These are phyloP conservation scores for Aegilops bicornis DNA, from an alignment of 176 grass and related monocot species.

Conservation along the genomic window DNA sequence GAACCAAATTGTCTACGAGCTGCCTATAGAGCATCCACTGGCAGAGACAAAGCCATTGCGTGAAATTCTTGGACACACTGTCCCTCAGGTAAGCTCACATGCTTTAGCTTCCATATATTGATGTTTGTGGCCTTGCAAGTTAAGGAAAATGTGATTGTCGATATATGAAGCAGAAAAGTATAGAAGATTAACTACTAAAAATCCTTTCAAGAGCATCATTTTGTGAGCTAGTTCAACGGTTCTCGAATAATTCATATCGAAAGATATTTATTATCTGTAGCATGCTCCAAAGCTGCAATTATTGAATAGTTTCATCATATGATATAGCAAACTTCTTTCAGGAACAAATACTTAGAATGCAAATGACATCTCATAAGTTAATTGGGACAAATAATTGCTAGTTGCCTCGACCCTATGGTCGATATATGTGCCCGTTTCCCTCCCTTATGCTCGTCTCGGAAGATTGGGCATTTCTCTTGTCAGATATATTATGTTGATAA, in stretches of 20 bases:
- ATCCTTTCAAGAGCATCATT: neutral
- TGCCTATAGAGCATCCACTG: constrained; percentile 77
- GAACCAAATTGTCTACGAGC: constrained; percentile 91
- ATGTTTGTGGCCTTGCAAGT: neutral
- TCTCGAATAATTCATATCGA: neutral
- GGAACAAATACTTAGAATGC: neutral
- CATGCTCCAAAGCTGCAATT: neutral
- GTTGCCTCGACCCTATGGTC: neutral
- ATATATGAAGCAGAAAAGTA: neutral
- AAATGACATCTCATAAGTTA: neutral
- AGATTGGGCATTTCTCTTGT: neutral
- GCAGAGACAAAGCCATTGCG: constrained; percentile 71
- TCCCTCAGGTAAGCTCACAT: constrained; percentile 70
- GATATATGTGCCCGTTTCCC: neutral
- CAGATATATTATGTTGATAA: neutral
- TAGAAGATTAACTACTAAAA: neutral
- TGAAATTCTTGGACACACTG: constrained; percentile 91
- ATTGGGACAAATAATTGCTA: neutral
- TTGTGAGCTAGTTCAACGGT: neutral
- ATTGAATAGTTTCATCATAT: neutral
- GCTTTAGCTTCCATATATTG: neutral
- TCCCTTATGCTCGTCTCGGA: neutral
- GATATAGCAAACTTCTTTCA: neutral
- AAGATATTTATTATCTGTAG: neutral
- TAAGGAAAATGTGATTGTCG: neutral